phyloP scores from a whole-genome alignment of 331 rosid genomes.

The Ulmus americana region DNA sequence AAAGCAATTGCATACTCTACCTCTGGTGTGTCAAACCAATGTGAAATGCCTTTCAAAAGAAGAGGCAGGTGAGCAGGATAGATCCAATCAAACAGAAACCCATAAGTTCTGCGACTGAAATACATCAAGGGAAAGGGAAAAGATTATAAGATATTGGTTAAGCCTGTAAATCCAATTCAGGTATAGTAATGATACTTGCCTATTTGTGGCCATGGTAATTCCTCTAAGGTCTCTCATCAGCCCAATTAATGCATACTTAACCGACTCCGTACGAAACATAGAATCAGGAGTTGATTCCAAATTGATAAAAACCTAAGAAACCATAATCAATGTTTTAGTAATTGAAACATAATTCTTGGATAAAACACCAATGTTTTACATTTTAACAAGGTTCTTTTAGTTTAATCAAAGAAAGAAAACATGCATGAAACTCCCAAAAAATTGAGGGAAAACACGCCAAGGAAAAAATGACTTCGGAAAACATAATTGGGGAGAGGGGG shows the following conservation, averaged over 20 bases:
- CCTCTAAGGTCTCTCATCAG: constrained; percentile 98
- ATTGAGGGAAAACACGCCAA: neutral
- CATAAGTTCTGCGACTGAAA: constrained; percentile 87
- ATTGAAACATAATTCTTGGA: no score
- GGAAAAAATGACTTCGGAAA: neutral
- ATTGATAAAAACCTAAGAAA: constrained; percentile 66
- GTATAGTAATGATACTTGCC: constrained; percentile 39
- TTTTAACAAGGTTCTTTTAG: no score
- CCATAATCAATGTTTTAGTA: constrained; percentile 1
- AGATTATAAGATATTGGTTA: constrained; percentile 9
- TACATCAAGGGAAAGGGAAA: constrained; percentile 25
- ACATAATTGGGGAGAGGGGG: neutral
- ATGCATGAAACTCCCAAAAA: neutral
- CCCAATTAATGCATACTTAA: constrained; percentile 76
- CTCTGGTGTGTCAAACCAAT: constrained; percentile 97
- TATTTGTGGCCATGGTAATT: constrained; percentile 95
- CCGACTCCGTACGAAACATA: constrained; percentile 84
- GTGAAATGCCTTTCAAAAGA: constrained; percentile 82
- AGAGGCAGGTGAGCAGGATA: constrained; percentile 89
- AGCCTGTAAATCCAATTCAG: constrained; percentile 12
- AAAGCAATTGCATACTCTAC: constrained; percentile 35
- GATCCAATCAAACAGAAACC: constrained; percentile 95
- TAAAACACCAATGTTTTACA: no score
- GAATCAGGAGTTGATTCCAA: constrained; percentile 90
- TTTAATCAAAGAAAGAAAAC: no score